Base-by-base conservation (phyloP, 345 rosid species). In the rapeseed (Brassica napus) region DNA sequence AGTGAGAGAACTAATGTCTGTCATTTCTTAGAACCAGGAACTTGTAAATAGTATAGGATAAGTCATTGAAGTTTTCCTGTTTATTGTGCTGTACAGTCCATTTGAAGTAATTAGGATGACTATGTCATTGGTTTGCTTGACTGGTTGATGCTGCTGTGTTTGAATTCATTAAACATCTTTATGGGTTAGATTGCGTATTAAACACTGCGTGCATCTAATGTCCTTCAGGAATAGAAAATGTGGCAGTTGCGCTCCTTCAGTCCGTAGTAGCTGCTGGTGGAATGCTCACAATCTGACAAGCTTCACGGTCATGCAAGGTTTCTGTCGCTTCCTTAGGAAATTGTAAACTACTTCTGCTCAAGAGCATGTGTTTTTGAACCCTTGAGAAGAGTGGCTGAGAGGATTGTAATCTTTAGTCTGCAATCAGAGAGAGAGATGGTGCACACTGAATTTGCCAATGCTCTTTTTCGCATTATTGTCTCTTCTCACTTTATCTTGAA, bases 191-290 rank as follows among this genome's bases (percentile, higher is more conserved):
- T 15, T n/a, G 3, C 26, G 32, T 64, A 64, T 39, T 74, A 12
- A 34, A 0, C 0, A 7, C 9, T 2, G 39, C 4, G 24, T 73
- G 59, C 66, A 15, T 21, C 61, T 62, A 28, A 37, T 37, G 37
- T 8, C 67, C 21, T 69, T 37, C 75, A 80, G 83, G 83, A 80
- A 69, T 80, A 80, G 75, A 62, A 55, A 74, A 37, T 35, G 65
- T 80, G 47, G 35, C 52, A 8, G 67, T 2, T 61, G 65, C 57
- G 65, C 57, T 67, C 58, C 42, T 30, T 21, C 44, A 39, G 32
- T 5, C 9, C 42, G 68, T 58, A 47, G 39, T 66, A 67, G 74
- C 74, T 15, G 55, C 34, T 57, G 55, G 44, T 63, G 32, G 7
- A 71, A 55, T 54, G 76, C 44, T 54, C 68, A 28, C 44, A 18